phyloP scores from a whole-genome alignment of 192 early-diverging fungal species.

The Coemansia sp. region DNA sequence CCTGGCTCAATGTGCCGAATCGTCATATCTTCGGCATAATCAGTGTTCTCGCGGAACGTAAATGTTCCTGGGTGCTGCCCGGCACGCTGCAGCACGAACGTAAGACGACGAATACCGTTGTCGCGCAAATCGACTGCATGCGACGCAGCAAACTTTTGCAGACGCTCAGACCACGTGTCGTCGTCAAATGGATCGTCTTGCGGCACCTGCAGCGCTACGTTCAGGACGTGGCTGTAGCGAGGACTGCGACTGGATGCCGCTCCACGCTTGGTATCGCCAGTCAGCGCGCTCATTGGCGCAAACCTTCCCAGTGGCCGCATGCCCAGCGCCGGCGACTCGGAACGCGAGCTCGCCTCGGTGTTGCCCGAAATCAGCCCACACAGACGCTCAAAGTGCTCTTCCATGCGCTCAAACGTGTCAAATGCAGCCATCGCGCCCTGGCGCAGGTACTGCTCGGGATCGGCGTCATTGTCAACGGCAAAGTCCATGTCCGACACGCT shows the following conservation, averaged over 20 bases:
- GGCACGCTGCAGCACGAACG: slow-evolving; percentile 81
- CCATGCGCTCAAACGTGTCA: slow-evolving; percentile 67
- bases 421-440: slow-evolving; percentile 85
- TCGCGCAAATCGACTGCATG: slow-evolving; percentile 67
- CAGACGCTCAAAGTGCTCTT: slow-evolving; percentile 60
- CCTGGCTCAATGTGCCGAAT: slow-evolving; percentile 98
- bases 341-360: slow-evolving; percentile 40
- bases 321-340: slow-evolving; percentile 46
- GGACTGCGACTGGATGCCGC: slow-evolving; percentile 16
- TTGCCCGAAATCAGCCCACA: slow-evolving; percentile 62
- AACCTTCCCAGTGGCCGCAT: slow-evolving; percentile 28
- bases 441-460: slow-evolving; percentile 71
- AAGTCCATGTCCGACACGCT: slow-evolving; percentile 81
- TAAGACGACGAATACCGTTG: slow-evolving; percentile 80
- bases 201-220: slow-evolving; percentile 73
- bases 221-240: slow-evolving; percentile 77
- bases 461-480: slow-evolving; percentile 63
- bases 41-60: slow-evolving; percentile 87
- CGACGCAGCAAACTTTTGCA: slow-evolving; percentile 63
- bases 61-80: slow-evolving; percentile 89
- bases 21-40: slow-evolving; percentile 86
- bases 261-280: slow-evolving; percentile 19
- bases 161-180: slow-evolving; percentile 65
- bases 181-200: slow-evolving; percentile 63
- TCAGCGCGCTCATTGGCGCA: slow-evolving; percentile 52